Evolutionary conservation across 2,329 filamentous ascomycete species (phyloP).

Genomic region (Fusarium agapanthi): DNA sequence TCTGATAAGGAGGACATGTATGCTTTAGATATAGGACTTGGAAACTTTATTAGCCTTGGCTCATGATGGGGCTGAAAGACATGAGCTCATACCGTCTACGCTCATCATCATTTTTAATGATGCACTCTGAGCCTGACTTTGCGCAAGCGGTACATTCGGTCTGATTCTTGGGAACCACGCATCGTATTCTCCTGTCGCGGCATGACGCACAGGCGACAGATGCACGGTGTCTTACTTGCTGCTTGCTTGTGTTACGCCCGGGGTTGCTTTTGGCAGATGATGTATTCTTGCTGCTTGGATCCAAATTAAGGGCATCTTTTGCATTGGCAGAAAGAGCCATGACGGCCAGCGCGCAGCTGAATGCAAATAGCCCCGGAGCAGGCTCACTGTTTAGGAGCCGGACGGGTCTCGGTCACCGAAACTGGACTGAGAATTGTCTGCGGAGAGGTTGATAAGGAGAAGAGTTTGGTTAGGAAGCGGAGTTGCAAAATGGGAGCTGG

Average conservation of each 20-base stretch:
- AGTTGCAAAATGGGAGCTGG: conserved; percentile 16
- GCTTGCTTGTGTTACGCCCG: conserved; percentile 44
- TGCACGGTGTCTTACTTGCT: conserved; percentile 56
- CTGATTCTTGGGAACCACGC: conserved; percentile 62
- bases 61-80: neutral
- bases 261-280: conserved; percentile 43
- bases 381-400: neutral
- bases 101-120: conserved; percentile 68
- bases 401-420: neutral
- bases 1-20: conserved; percentile 67
- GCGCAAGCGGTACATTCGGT: conserved; percentile 62
- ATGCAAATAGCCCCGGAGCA: neutral
- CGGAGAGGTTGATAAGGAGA: conserved; percentile 13
- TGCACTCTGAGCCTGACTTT: conserved; percentile 58
- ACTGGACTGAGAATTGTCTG: neutral
- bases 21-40: conserved; percentile 64
- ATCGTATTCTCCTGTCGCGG: conserved; percentile 57
- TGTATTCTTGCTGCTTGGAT: conserved; percentile 48
- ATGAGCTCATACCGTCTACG: conserved; percentile 54
- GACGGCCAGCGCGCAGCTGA: neutral
- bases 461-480: conserved; percentile 26
- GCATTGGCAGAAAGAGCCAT: conserved; percentile 29
- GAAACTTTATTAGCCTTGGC: neutral
- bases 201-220: conserved; percentile 65
- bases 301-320: conserved; percentile 26